These are phyloP conservation scores for Cicer yamashitae DNA, from an alignment of 306 rosid species.

Conservation along the genomic window DNA sequence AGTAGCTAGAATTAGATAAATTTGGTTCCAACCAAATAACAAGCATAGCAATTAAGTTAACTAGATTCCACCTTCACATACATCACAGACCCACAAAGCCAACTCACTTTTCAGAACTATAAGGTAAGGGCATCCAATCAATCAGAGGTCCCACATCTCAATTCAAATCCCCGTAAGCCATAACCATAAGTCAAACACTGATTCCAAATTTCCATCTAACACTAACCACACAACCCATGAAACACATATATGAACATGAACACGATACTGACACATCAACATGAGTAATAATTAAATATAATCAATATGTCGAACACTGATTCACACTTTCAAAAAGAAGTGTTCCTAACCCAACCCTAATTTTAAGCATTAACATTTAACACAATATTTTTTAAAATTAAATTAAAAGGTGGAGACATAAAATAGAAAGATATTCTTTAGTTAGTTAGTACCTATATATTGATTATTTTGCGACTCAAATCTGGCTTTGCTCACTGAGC, in stretches of 20 bases:
- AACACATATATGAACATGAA: too few species aligned
- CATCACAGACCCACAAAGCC: slow-evolving; percentile 57
- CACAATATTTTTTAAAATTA: not conserved
- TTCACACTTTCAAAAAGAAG: too few species aligned
- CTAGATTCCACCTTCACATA: slow-evolving; percentile 67
- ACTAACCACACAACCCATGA: not conserved
- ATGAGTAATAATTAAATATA: too few species aligned
- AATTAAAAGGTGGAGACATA: too few species aligned
- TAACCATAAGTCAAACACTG: not conserved
- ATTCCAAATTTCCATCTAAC: slow-evolving; percentile 27
- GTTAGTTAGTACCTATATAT: slow-evolving; percentile 69
- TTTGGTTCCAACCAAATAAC: slow-evolving; percentile 50
- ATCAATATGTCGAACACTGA: too few species aligned
- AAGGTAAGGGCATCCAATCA: slow-evolving; percentile 59
- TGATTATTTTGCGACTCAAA: slow-evolving; percentile 79
- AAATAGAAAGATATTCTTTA: not conserved
- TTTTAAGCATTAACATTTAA: slow-evolving; percentile 24
- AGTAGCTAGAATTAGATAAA: slow-evolving; percentile 49
- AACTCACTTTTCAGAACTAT: slow-evolving; percentile 61
- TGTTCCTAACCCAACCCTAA: too few species aligned
- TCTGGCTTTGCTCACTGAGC: slow-evolving; percentile 79
- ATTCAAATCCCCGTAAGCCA: slow-evolving; percentile 42
- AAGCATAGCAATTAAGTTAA: slow-evolving; percentile 31
- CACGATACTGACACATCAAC: too few species aligned
- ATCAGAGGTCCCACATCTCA: slow-evolving; percentile 78